A percentile compares a stretch with the other conserved stretches of the same genome.
Conservation (phyloP, 306 rosid genomes). For the Bauhinia variegata region DNA sequence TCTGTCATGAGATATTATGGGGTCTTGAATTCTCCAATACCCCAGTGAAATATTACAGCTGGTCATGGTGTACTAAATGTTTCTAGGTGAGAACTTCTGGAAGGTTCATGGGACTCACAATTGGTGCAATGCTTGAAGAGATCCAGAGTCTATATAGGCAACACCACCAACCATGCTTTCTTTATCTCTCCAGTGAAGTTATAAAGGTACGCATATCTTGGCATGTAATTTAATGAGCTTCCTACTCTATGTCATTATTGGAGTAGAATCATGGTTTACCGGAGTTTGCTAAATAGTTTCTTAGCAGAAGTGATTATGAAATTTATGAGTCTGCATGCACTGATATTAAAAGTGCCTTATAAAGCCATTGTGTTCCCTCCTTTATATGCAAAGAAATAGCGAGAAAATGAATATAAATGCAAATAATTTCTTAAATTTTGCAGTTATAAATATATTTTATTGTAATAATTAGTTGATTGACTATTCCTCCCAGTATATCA, state of each 20-base stretch:
- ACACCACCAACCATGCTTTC: conserved; percentile 98
- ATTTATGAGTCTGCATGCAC: too few species aligned
- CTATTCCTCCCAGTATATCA: conserved; percentile 13
- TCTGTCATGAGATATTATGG: conserved; percentile 31
- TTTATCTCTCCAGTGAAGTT: conserved; percentile 98
- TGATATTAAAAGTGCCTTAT: too few species aligned
- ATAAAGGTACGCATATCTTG: conserved; percentile 68
- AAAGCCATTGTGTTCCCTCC: too few species aligned
- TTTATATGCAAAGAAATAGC: too few species aligned
- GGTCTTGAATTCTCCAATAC: conserved; percentile 31
- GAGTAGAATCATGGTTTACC: background rate
- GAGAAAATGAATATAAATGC: background rate
- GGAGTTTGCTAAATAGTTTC: background rate
- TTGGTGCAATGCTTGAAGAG: conserved; percentile 98
- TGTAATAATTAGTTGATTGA: conserved; percentile 2
- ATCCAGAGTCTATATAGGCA: conserved; percentile 88
- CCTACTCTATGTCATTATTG: background rate
- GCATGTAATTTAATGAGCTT: conserved; percentile 7
- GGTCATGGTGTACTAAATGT: conserved; percentile 41
- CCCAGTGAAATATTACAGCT: conserved; percentile 18
- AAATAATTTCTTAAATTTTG: background rate
- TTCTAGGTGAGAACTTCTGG: conserved; percentile 96
- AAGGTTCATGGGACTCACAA: conserved; percentile 92
- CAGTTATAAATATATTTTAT: background rate
- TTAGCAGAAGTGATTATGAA: too few species aligned